Evolutionary conservation across 83 land plant species (phyloP).

Genomic region (Thuja plicata): DNA sequence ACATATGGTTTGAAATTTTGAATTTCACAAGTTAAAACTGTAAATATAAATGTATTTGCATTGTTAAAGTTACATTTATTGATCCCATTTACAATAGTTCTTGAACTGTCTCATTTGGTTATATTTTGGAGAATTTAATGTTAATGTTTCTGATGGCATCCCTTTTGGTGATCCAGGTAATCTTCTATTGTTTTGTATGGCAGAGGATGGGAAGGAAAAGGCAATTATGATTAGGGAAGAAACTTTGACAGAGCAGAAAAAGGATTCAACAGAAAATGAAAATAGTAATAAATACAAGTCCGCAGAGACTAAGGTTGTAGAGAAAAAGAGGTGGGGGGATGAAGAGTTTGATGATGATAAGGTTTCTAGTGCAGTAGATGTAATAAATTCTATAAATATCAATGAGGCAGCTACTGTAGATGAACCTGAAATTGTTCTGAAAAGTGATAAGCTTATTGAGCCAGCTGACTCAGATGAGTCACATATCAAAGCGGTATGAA

Average conservation of each 20-base stretch:
- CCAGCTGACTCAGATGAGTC: neutral
- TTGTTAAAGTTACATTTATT: neutral
- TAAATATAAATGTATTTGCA: neutral
- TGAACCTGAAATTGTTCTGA: neutral
- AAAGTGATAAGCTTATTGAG: neutral
- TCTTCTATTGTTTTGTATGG: neutral
- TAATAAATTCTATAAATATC: neutral
- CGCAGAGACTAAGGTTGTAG: neutral
- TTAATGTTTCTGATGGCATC: neutral
- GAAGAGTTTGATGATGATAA: neutral
- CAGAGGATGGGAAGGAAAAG: neutral
- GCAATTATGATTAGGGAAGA: neutral
- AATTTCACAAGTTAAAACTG: neutral
- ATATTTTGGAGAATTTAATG: neutral
- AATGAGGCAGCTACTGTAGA: neutral
- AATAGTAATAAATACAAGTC: neutral
- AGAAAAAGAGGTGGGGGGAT: constrained; percentile 7
- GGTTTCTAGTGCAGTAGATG: neutral
- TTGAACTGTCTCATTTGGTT: neutral
- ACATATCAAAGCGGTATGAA: neutral
- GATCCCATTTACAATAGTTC: neutral
- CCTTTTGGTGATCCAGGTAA: neutral
- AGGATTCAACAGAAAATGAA: neutral
- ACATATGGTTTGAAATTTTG: neutral
- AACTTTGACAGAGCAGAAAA: neutral